These are phyloP conservation scores for Vigna unguiculata DNA, from an alignment of 306 rosid genomes.

Conservation along the genomic window DNA sequence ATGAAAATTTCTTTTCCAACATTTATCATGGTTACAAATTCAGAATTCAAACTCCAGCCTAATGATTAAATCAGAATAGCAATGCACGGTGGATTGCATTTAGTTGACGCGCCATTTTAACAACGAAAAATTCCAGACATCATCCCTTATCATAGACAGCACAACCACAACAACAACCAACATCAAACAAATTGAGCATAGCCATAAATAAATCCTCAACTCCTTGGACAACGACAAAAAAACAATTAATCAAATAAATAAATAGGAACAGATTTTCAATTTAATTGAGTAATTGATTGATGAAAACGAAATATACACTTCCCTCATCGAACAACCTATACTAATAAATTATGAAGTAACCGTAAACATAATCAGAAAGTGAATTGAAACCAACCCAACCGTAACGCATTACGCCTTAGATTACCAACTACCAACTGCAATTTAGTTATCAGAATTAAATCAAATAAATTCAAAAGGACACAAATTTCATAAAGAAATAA, in stretches of 20 bases:
- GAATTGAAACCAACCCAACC: conserved; percentile 62
- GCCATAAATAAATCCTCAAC: conserved; percentile 34
- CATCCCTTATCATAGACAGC: conserved; percentile 25
- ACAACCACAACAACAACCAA: conserved; percentile 45
- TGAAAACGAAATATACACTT: conserved; percentile 37
- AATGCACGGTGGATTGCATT: conserved; percentile 1
- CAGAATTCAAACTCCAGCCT: not conserved
- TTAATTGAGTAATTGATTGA: conserved; percentile 13
- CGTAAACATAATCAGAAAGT: conserved; percentile 35
- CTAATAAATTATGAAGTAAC: conserved; percentile 34
- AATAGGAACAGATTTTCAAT: not conserved
- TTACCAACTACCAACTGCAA: conserved; percentile 49
- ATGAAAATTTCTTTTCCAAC: not conserved
- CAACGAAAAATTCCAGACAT: conserved; percentile 33
- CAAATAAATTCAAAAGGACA: conserved; percentile 37
- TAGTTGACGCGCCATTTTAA: conserved; percentile 21
- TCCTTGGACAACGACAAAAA: conserved; percentile 16
- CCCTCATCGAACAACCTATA: conserved; percentile 34
- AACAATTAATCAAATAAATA: not conserved
- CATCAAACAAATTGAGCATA: conserved; percentile 27
- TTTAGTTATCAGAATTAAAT: conserved; percentile 40
- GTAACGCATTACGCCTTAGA: conserved; percentile 47
- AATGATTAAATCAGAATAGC: not conserved
- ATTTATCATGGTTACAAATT: not conserved
- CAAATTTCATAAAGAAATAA: not conserved